Percentiles rank a stretch among this genome's conserved stretches.
phyloP scores from a whole-genome alignment of 352 stramenopile species.

The Thraustochytrium striatum region DNA sequence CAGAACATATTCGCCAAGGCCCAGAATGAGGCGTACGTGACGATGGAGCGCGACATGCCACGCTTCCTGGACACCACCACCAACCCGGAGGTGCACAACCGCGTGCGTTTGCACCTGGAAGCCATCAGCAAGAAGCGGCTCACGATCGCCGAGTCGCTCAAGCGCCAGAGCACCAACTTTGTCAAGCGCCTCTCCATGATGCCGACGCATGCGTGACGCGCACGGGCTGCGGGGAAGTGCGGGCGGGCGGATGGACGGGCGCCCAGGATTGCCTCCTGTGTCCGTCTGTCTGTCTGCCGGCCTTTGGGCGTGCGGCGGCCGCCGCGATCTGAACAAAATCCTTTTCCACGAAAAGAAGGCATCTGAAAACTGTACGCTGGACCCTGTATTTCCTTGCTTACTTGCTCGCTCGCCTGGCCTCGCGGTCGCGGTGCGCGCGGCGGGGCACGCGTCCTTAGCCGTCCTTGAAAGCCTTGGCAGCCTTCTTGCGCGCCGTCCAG shows the following conservation, averaged over 20 bases:
- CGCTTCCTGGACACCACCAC: slow-evolving; percentile 9
- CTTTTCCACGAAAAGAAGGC: no score
- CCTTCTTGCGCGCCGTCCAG: slow-evolving; percentile 29
- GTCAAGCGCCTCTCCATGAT: background rate
- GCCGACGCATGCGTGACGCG: background rate
- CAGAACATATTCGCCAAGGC: slow-evolving; percentile 23
- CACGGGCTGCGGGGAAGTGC: background rate
- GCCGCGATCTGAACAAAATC: no score
- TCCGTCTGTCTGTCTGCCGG: background rate
- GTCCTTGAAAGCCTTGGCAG: slow-evolving; percentile 6
- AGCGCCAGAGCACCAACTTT: background rate
- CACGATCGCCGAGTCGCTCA: background rate
- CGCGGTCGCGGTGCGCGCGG: no score
- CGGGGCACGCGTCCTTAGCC: background rate
- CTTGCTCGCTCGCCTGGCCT: background rate
- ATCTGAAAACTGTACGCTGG: no score
- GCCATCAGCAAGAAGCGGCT: background rate
- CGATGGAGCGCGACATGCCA: slow-evolving; percentile 32
- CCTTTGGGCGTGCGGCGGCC: background rate
- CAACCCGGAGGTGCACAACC: background rate
- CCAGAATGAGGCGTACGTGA: slow-evolving; percentile 3
- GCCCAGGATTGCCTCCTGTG: background rate
- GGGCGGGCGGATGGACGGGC: background rate
- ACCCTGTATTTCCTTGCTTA: background rate
- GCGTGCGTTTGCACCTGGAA: slow-evolving; percentile 8